A percentile compares a stretch with the other conserved stretches of the same genome.
phyloP scores from a whole-genome alignment of 768 basidiomycete species.

The Termitomyces sp. region DNA sequence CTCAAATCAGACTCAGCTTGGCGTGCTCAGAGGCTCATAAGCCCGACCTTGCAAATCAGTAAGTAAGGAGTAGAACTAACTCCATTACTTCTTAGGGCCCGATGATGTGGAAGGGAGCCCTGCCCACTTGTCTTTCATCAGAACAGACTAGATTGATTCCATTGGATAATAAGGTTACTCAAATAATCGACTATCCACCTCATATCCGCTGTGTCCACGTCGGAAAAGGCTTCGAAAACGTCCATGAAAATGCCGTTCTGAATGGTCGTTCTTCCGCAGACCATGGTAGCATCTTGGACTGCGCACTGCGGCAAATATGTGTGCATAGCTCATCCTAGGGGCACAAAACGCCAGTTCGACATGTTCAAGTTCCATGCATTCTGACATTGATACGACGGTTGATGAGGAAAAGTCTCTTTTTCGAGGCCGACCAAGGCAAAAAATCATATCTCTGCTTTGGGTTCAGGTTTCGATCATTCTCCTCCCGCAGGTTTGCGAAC shows the following conservation, averaged over 20 bases:
- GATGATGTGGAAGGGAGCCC: too few species aligned
- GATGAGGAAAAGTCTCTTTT: conserved; percentile 34
- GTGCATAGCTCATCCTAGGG: not conserved
- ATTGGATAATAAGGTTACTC: too few species aligned
- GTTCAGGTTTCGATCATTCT: conserved; percentile 44
- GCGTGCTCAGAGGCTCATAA: too few species aligned
- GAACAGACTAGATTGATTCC: too few species aligned
- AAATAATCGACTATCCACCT: too few species aligned
- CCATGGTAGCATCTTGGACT: not conserved
- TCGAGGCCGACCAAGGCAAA: conserved; percentile 8
- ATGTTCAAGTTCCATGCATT: not conserved
- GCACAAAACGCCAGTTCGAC: not conserved
- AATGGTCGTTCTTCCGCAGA: not conserved
- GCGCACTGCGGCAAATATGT: not conserved
- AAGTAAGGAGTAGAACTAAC: too few species aligned
- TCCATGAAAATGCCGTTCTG: not conserved
- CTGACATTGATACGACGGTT: conserved; percentile 2
- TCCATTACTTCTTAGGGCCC: too few species aligned
- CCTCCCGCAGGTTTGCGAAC: conserved; percentile 46
- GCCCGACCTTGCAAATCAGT: too few species aligned
- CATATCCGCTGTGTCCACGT: not conserved
- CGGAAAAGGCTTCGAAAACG: not conserved
- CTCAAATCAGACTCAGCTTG: too few species aligned
- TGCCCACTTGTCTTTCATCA: too few species aligned
- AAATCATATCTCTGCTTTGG: conserved; percentile 43